These are phyloP conservation scores for Sphaceloma murrayae DNA, from an alignment of 2,329 filamentous ascomycete species.

Conservation along the genomic window DNA sequence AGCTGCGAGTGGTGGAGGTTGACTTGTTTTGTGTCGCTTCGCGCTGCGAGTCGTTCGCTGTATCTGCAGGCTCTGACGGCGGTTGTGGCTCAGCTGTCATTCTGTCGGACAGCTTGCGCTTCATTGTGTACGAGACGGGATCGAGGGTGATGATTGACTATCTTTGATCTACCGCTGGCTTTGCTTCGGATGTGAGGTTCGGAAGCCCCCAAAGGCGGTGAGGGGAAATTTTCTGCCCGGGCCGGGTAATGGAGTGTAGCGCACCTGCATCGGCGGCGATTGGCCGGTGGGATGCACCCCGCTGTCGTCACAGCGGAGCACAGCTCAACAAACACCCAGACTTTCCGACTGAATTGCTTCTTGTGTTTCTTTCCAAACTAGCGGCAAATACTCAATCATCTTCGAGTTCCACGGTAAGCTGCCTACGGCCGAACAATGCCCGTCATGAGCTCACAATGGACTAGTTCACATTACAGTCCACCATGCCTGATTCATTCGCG, in stretches of 20 bases:
- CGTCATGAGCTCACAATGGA: neutral
- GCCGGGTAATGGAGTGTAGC: neutral
- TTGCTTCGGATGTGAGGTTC: neutral
- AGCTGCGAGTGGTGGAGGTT: slow-evolving; percentile 40
- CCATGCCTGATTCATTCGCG: slow-evolving; percentile 59
- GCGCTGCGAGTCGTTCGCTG: slow-evolving; percentile 16
- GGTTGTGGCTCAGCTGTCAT: slow-evolving; percentile 34
- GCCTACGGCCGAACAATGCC: neutral
- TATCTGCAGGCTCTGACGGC: slow-evolving; percentile 17
- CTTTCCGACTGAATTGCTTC: slow-evolving; percentile 6
- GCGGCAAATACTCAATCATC: neutral
- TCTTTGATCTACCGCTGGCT: too few relatives aligned
- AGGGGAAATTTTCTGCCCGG: slow-evolving; percentile 7
- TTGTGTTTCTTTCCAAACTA: neutral
- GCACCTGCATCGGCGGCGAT: too few relatives aligned
- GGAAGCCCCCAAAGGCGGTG: slow-evolving; percentile 1
- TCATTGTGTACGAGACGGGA: too few relatives aligned
- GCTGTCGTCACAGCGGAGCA: slow-evolving; percentile 7
- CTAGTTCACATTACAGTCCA: slow-evolving; percentile 24
- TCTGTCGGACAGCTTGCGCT: slow-evolving; percentile 43
- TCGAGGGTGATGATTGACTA: neutral
- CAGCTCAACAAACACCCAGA: slow-evolving; percentile 15
- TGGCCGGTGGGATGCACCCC: too few relatives aligned
- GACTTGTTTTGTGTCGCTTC: slow-evolving; percentile 13
- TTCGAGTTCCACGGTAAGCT: neutral